Conservation (phyloP, 2,329 filamentous ascomycete genomes). For the Periconia macrospinosa region DNA sequence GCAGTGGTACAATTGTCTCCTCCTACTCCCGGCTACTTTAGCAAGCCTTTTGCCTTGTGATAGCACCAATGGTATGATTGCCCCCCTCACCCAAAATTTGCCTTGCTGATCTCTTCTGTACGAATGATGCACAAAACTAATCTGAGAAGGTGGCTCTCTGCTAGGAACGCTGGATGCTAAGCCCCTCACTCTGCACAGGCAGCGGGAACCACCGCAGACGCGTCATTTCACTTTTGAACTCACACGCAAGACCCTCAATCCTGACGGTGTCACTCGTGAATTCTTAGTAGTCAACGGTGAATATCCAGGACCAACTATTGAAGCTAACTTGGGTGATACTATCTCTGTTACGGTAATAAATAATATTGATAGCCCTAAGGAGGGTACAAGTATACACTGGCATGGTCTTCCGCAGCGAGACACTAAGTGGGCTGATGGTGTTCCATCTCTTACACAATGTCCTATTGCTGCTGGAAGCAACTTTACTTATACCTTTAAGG, state of each 20-base stretch:
- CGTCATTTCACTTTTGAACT: too few relatives aligned
- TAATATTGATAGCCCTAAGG: constrained; percentile 27
- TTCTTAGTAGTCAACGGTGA: constrained; percentile 18
- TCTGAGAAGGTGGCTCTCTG: too few relatives aligned
- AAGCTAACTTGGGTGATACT: constrained; percentile 24
- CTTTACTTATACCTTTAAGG: constrained; percentile 28
- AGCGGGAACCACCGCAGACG: too few relatives aligned
- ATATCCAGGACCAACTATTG: constrained; percentile 22
- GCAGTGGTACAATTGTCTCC: too few relatives aligned
- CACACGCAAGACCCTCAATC: background rate
- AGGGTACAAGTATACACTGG: constrained; percentile 47
- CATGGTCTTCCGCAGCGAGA: constrained; percentile 42
- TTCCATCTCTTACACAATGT: constrained; percentile 45
- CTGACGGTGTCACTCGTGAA: background rate
- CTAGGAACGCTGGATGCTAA: too few relatives aligned
- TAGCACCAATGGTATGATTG: too few relatives aligned
- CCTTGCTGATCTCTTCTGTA: too few relatives aligned
- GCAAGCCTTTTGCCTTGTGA: too few relatives aligned
- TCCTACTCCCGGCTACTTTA: too few relatives aligned
- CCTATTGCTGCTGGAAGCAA: constrained; percentile 43
- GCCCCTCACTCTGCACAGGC: too few relatives aligned
- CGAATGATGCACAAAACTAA: too few relatives aligned
- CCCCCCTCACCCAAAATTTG: too few relatives aligned
- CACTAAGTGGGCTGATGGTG: constrained; percentile 46
- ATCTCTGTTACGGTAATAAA: constrained; percentile 24